These are phyloP conservation scores for Elsinoe arachidis DNA, from an alignment of 2,329 filamentous ascomycete species.

Conservation along the genomic window DNA sequence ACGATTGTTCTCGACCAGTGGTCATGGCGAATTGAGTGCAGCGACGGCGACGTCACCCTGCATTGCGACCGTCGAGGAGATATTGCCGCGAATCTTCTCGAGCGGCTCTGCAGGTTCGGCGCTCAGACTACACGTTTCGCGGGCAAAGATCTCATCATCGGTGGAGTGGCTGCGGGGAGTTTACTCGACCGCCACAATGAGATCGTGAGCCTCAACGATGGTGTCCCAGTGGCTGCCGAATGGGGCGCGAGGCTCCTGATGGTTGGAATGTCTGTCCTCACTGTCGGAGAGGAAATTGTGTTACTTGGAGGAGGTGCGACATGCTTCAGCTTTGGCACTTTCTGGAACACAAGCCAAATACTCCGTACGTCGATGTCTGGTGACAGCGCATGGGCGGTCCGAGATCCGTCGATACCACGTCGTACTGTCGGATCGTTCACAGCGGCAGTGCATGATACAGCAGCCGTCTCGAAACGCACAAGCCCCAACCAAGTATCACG, in stretches of 20 bases:
- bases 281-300: slow-evolving; percentile 44
- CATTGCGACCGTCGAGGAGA: background rate
- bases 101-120: slow-evolving; percentile 39
- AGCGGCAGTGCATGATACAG: no score
- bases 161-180: slow-evolving; percentile 40
- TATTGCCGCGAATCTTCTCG: background rate
- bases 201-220: slow-evolving; percentile 35
- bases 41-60: slow-evolving; percentile 20
- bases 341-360: slow-evolving; percentile 59
- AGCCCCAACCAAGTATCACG: background rate
- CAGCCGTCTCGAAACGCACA: background rate
- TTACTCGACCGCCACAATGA: slow-evolving; percentile 45
- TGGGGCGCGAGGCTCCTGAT: slow-evolving; percentile 52
- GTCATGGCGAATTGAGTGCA: slow-evolving; percentile 50
- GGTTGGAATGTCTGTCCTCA: slow-evolving; percentile 55
- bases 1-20: slow-evolving; percentile 54
- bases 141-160: slow-evolving; percentile 42
- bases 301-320: slow-evolving; percentile 74
- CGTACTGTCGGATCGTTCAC: background rate
- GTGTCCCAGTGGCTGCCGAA: background rate
- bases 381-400: background rate
- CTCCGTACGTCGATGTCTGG: slow-evolving; percentile 14
- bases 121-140: slow-evolving; percentile 41
- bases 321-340: slow-evolving; percentile 85
- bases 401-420: background rate